Evolutionary conservation across 1,139 yeast genomes (phyloP), one percentile per base, ranked within the genome.

Genomic region (Suhomyces ambrosiae): DNA sequence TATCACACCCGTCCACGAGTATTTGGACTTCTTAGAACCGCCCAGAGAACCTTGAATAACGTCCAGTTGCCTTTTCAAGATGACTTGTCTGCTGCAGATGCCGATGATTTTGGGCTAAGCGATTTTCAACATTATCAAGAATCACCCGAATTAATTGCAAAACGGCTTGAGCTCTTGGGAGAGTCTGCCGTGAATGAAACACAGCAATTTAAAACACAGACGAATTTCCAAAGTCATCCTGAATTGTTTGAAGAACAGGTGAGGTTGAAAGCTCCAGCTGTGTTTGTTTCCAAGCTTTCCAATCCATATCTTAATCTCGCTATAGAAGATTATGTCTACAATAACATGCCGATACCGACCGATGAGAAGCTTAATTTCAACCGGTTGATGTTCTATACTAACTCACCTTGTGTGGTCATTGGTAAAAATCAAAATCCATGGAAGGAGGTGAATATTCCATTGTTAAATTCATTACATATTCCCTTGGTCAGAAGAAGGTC

Each of bases 351-450:
- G 0, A 44, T 67, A 12, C 58, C 66, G 4, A 33, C 48, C 23
- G 35, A 34, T 28, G 42, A 44, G 18, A 35, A 27, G 5, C 37
- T 40, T 27, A 56, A 53, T 25, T 65, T 65, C 35, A 76, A 77
- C 43, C 62, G 95, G 42, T 63, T 92, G 21, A 58, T 89, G 46
- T 72, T 92, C 42, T 94, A 92, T 54, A 71, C 76, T 23, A 92
- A 94, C 56, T 62, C 79, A 2, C 88, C 94, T 0, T 87, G 96
- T 59, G 90, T 90, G 22, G 96, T 94, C 2, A 70, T 92, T n/a
- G 98, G 98, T 0, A 87, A 94, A 54, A 92, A 92, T 57, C 98
- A 94, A 58, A 92, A 89, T 48, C 95, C 97, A 2, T 92, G 94
- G 90, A 77, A 81, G 42, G 99, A 92, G 56, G 76, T 83, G 22